Evolutionary conservation across 345 rosid species (phyloP), one percentile per base, ranked within the genome.

Genomic region (Arabis alpina): DNA sequence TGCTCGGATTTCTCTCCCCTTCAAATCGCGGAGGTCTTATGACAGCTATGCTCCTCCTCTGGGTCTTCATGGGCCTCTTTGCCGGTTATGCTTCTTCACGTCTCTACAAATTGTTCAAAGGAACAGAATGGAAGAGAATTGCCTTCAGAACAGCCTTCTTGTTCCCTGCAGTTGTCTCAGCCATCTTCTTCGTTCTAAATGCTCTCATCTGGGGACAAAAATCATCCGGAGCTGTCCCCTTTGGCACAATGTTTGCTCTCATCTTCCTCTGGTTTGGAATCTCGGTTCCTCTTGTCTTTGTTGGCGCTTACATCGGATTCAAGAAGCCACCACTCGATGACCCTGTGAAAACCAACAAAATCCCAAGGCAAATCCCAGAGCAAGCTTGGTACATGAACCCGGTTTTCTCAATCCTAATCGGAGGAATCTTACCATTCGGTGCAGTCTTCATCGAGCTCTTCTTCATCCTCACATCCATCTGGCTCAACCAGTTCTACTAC

Each of bases 301-400:
- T 86, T 0, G 95, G 95, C 2, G 79, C 77, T 52, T 88, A 86
- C 53, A 52, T 88, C 32, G 91, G 95, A 45, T 88, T 82, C 86
- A 88, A 54, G 80, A 88, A 88, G 68, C 89, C 91, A 42, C 80
- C 91, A 4, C 77, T 85, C 0, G 95, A 86, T 61, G 89, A 88
- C 64, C 95, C 91, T 0, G 92, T 89, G 57, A 89, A 89, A 79
- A 89, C 96, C 15, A 89, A 89, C 64, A 89, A 89, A 75, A 88
- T 88, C 53, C 95, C 91, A 6, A 81, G 91, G 61, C 95, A 88
- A 67, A 88, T 88, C 76, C 95, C 95, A 0, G 91, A 88, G 70
- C 95, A 88, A 64, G 84, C 95, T 37, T 88, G 95, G 95, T 88
- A 88, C 77, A 88, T 88, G 95, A 86, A 88, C 80, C 88, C 95